Evolutionary conservation across 371 early-diverging fungal species (phyloP), one percentile per base, ranked within the genome.

Genomic region (Capillidium rhysosporum): DNA sequence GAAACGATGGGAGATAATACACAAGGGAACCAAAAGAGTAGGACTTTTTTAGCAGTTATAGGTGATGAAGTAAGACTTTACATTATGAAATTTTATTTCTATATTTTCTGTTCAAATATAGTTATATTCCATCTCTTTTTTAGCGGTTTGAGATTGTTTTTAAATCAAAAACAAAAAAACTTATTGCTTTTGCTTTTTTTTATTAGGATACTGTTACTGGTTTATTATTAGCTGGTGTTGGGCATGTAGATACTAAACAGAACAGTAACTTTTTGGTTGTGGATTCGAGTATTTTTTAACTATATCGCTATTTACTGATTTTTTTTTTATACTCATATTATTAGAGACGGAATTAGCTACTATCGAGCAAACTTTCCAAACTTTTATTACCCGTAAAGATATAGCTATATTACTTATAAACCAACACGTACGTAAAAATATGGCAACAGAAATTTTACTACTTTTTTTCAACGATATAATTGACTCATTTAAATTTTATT

Each of bases 341-440:
- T 4, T 60, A 91, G 91, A 95, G 66, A 95, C 96, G 1, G 79
- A 92, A n/a, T 64, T 90, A 53, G 63, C 78, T 26, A 75, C 79
- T 39, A 82, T 97, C 58, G 93, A 96, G 64, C 89, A 90, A 63
- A 65, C 83, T 10, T 96, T 97, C 64, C 59, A 65, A 16, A 84
- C 85, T 59, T 90, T 89, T 60, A 82, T 82, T n/a, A 73, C 73
- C 60, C 77, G 95, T 55, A 90, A 88, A 70, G 97, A 98, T 59
- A 89, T 98, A 67, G 97, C 94, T 48, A 95, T 98, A 64, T 80
- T 98, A 52, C 65, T 98, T 57, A 93, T 98, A 58, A 98, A 89
- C 66, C 98, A 98, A 70, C 90, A 91, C 62, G 87, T 89, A 70
- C 61, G n/a, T n/a, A n/a, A n/a, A n/a, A n/a, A n/a, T n/a, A n/a